Evolutionary conservation across 139 green algal species (phyloP).

Genomic region (Zygnema circumcarinatum): DNA sequence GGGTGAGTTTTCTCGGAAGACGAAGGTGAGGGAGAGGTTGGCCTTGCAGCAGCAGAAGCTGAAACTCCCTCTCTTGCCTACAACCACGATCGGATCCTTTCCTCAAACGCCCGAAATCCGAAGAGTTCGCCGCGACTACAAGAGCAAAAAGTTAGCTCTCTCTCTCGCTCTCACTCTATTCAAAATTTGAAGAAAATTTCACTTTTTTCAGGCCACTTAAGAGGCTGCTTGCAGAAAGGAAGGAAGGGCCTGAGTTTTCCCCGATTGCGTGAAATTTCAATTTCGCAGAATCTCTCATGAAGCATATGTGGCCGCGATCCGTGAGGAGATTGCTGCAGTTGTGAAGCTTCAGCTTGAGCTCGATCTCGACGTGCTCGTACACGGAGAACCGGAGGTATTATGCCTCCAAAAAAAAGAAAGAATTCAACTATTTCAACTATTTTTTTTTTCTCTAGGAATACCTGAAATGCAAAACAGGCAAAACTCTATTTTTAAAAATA

Average conservation of each 20-base stretch:
- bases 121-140: conserved; percentile 68
- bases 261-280: too few species aligned
- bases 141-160: conserved; percentile 60
- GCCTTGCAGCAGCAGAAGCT: conserved; percentile 68
- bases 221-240: too few species aligned
- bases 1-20: background rate
- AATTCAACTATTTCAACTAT: too few species aligned
- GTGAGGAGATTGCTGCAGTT: conserved; percentile 68
- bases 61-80: conserved; percentile 76
- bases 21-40: conserved; percentile 59
- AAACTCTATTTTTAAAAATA: background rate
- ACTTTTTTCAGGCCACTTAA: too few species aligned
- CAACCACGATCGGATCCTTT: conserved; percentile 90
- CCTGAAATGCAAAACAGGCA: too few species aligned
- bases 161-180: background rate
- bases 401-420: too few species aligned
- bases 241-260: too few species aligned
- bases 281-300: conserved; percentile 57
- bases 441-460: too few species aligned
- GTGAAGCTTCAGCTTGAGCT: conserved; percentile 61
- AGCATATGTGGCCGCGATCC: conserved; percentile 76
- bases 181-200: background rate
- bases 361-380: conserved; percentile 88
- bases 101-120: conserved; percentile 83
- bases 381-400: conserved; percentile 82